Conservation (phyloP, 2,329 filamentous ascomycete genomes). For the Talaromyces sp. region DNA sequence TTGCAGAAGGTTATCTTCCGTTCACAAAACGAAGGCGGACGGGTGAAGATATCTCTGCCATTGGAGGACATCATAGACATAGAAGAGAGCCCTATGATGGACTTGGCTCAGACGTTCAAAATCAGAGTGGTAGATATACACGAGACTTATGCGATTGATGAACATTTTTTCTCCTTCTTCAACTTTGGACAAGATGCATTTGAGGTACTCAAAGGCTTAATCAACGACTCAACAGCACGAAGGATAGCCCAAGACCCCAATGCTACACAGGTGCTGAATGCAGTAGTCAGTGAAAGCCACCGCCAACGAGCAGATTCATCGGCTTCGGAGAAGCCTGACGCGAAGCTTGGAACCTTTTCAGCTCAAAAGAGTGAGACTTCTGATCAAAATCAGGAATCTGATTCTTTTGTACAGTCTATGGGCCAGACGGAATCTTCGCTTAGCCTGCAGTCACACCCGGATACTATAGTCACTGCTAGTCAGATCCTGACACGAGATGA, state of each 20-base stretch:
- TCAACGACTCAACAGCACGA: slow-evolving; percentile 60
- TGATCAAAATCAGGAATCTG: slow-evolving; percentile 61
- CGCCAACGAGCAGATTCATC: slow-evolving; percentile 10
- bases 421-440: slow-evolving; percentile 73
- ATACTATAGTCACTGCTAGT: slow-evolving; percentile 76
- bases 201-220: slow-evolving; percentile 68
- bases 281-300: slow-evolving; percentile 12
- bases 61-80: slow-evolving; percentile 87
- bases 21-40: slow-evolving; percentile 93
- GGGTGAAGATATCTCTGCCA: slow-evolving; percentile 90
- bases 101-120: slow-evolving; percentile 91
- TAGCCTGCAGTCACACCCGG: slow-evolving; percentile 66
- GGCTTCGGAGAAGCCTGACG: neutral
- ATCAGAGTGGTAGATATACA: slow-evolving; percentile 89
- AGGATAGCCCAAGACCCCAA: slow-evolving; percentile 34
- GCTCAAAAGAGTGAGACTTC: slow-evolving; percentile 62
- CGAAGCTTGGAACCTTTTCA: slow-evolving; percentile 31
- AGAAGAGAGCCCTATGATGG: slow-evolving; percentile 84
- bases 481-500: slow-evolving; percentile 85
- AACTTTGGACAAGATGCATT: slow-evolving; percentile 79
- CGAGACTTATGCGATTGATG: slow-evolving; percentile 91
- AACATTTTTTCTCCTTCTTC: slow-evolving; percentile 99
- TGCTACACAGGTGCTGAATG: slow-evolving; percentile 19
- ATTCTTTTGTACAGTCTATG: slow-evolving; percentile 71
- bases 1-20: slow-evolving; percentile 93